Evolutionary conservation across 768 basidiomycete genomes (phyloP).

Genomic region (Leucosporidium scottii): DNA sequence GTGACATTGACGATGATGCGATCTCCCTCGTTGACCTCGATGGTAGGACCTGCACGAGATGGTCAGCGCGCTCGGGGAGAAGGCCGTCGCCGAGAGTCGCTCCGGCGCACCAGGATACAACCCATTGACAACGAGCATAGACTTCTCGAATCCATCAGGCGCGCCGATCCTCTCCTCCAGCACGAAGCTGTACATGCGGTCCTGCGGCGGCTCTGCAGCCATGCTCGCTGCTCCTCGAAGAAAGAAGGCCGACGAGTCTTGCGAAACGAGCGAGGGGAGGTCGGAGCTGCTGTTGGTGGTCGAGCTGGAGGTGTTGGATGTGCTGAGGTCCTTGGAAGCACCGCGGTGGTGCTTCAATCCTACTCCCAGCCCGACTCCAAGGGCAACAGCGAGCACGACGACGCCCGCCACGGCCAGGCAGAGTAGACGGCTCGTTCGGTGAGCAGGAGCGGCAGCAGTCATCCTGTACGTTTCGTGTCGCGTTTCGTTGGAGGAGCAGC

Average conservation of each 20-base stretch:
- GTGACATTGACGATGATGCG: constrained; percentile 25
- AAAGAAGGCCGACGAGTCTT: background rate
- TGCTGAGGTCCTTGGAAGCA: background rate
- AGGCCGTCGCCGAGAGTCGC: too few species aligned
- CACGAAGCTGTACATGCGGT: constrained; percentile 10
- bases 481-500: too few species aligned
- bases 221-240: background rate
- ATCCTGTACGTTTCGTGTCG: too few species aligned
- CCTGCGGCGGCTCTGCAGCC: background rate
- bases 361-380: constrained; percentile 30
- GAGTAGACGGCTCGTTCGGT: background rate
- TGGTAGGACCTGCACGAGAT: constrained; percentile 17
- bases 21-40: constrained; percentile 30
- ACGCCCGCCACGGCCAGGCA: background rate
- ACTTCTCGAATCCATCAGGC: constrained; percentile 16
- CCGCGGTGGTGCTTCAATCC: constrained; percentile 9
- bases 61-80: too few species aligned
- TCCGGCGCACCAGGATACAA: too few species aligned
- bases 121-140: constrained; percentile 32
- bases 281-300: background rate
- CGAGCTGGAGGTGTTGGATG: background rate
- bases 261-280: background rate
- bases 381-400: constrained; percentile 18
- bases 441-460: too few species aligned
- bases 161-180: constrained; percentile 10